Evolutionary conservation across 2,329 filamentous ascomycete genomes (phyloP).

Genomic region (Penicillium sclerotigenum): DNA sequence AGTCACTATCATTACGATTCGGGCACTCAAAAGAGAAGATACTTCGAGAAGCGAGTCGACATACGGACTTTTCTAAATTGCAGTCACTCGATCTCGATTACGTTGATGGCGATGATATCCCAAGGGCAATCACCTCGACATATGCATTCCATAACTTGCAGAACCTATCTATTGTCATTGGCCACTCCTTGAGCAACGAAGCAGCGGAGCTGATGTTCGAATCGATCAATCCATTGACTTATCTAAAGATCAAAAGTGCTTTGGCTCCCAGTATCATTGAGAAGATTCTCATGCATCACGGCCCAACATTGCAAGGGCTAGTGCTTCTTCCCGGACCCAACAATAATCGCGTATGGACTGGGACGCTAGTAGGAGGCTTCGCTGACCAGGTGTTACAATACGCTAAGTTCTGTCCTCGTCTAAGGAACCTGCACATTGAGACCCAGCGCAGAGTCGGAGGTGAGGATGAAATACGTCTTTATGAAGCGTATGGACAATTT

Average conservation of each 20-base stretch:
- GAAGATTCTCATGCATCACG: not conserved
- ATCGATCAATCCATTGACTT: not conserved
- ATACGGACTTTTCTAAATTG: too few relatives aligned
- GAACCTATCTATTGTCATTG: too few relatives aligned
- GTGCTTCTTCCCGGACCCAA: not conserved
- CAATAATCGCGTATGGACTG: too few relatives aligned
- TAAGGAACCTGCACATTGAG: not conserved
- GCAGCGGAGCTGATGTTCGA: not conserved
- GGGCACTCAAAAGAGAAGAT: too few relatives aligned
- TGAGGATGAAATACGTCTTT: not conserved
- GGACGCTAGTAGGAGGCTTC: too few relatives aligned
- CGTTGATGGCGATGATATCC: too few relatives aligned
- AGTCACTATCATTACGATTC: not conserved
- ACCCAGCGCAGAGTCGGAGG: not conserved
- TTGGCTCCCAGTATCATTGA: not conserved
- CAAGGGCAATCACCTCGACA: too few relatives aligned
- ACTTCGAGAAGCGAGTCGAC: too few relatives aligned
- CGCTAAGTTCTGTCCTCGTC: not conserved
- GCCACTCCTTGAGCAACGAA: too few relatives aligned
- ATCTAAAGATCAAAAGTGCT: not conserved
- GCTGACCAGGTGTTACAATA: not conserved
- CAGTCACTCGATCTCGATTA: too few relatives aligned
- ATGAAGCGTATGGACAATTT: not conserved
- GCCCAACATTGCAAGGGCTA: not conserved
- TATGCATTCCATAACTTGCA: too few relatives aligned